Conservation (phyloP, 768 basidiomycete species). For the Psilocybe sp. region DNA sequence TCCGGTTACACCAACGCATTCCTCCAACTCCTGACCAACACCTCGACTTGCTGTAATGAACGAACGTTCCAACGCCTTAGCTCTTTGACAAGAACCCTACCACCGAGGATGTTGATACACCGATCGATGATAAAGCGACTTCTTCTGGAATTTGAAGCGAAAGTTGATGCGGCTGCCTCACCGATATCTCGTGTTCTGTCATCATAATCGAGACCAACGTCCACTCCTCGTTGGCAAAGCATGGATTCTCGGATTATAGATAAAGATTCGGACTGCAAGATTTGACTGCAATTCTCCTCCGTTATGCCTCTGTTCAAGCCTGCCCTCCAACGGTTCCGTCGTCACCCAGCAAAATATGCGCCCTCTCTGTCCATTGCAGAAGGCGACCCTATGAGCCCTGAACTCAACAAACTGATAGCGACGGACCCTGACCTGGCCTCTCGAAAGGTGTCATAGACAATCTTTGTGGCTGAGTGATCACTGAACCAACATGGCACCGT, state of each 20-base stretch:
- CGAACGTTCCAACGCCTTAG: no score
- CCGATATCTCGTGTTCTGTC: background rate
- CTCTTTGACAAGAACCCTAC: no score
- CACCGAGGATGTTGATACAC: no score
- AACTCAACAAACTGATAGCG: slow-evolving; percentile 64
- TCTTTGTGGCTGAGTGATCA: background rate
- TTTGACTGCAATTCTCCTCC: background rate
- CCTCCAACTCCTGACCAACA: background rate
- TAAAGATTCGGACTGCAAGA: background rate
- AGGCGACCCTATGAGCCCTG: slow-evolving; percentile 62
- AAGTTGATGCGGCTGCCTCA: no score
- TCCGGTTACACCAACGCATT: slow-evolving; percentile 15
- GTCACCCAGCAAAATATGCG: slow-evolving; percentile 34
- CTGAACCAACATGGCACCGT: slow-evolving; percentile 19
- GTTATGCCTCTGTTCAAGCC: slow-evolving; percentile 37
- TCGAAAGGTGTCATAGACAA: slow-evolving; percentile 47
- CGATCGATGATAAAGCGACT: no score
- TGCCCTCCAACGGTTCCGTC: slow-evolving; percentile 32
- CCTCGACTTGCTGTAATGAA: background rate
- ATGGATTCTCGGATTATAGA: background rate
- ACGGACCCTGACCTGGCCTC: slow-evolving; percentile 52
- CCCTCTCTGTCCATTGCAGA: slow-evolving; percentile 17
- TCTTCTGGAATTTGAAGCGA: no score
- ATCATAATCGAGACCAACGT: background rate
- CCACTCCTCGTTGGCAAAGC: background rate